Evolutionary conservation across 441 rosid genomes (phyloP), one percentile per base, ranked within the genome.

Genomic region (Codiaeum variegatum): DNA sequence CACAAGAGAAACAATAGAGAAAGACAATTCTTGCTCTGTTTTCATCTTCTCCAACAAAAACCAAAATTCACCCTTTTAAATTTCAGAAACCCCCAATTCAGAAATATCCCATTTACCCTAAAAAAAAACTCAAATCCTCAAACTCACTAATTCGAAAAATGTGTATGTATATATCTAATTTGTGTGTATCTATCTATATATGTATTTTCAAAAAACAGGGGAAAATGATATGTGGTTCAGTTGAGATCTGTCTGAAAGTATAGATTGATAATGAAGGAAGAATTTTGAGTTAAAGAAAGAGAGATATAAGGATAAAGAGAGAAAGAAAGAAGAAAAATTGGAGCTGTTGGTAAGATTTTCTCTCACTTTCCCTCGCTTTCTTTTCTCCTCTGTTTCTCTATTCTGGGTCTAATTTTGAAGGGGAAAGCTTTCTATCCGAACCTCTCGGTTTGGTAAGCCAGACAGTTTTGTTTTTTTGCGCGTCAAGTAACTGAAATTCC

Each of bases 1-100:
- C 44, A 95, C 90, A 70, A 91, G 75, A 54, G 98, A 91, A 64
- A 84, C 88, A 59, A 88, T 83, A 49, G 89, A 86, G 77, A 88
- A 82, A 51, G 84, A 69, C 59, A 80, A 77, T 49, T 15, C 82
- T 70, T 79, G 89, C 73, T 88, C 91, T 76, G 86, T 72, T 78
- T 85, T 81, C 97, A 87, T 90, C 77, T 42, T 3, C 38, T 18
- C 62, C 23, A 62, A 29, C 23, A 65, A 54, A 62, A 18, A 62
- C 18, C 67, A 69, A 24, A 29, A 16, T 38, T 16, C 42, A 24
- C 44, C 44, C 76, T 51, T 9, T 15, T 23, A 64, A 65, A 65
- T 26, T 56, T 58, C 67, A 69, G 69, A 56, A 76, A 69, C 16
- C 55, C 11, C 42, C 70, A 66, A 51, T 26, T 80, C 71, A 70